Percentiles rank a stretch among this genome's conserved stretches.
Conservation (phyloP, 495 filamentous ascomycete species). For the Penicillium ochrochloron region DNA sequence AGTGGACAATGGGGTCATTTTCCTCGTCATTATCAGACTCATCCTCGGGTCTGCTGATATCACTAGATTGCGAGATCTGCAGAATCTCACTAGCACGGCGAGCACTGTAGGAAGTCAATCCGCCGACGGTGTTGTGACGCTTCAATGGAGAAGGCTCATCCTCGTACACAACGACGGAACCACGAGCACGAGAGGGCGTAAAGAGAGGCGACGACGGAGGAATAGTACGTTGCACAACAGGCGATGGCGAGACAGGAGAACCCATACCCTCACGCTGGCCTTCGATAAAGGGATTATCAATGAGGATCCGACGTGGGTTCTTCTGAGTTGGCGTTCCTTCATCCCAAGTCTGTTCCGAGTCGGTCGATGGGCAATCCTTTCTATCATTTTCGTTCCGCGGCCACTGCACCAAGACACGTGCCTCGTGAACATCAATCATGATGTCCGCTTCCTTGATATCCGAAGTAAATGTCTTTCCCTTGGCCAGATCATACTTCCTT, state of each 20-base stretch:
- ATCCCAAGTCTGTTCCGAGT: slow-evolving; percentile 73
- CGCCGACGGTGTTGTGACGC: slow-evolving; percentile 35
- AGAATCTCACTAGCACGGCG: slow-evolving; percentile 39
- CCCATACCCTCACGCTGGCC: slow-evolving; percentile 60
- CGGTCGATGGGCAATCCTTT: slow-evolving; percentile 63
- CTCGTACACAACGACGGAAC: slow-evolving; percentile 66
- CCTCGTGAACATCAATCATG: slow-evolving; percentile 94
- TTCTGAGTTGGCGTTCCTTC: slow-evolving; percentile 50
- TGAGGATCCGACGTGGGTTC: slow-evolving; percentile 35
- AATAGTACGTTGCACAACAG: slow-evolving; percentile 51
- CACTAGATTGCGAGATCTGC: slow-evolving; percentile 57
- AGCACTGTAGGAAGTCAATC: slow-evolving; percentile 28
- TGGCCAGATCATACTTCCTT: slow-evolving; percentile 79
- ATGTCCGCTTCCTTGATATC: slow-evolving; percentile 89
- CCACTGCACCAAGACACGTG: slow-evolving; percentile 87
- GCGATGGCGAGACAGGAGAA: slow-evolving; percentile 78
- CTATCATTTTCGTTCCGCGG: slow-evolving; percentile 60
- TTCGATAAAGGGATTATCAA: slow-evolving; percentile 70
- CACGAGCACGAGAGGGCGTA: slow-evolving; percentile 45
- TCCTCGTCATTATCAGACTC: slow-evolving; percentile 86
- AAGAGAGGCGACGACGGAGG: slow-evolving; percentile 51
- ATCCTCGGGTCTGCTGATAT: slow-evolving; percentile 59
- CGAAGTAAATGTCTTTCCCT: slow-evolving; percentile 88
- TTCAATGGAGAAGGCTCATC: slow-evolving; percentile 55
- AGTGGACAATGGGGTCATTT: slow-evolving; percentile 88